Base-by-base conservation (phyloP, 805 yeast species). In the Saccharomycopsis capsularis region DNA sequence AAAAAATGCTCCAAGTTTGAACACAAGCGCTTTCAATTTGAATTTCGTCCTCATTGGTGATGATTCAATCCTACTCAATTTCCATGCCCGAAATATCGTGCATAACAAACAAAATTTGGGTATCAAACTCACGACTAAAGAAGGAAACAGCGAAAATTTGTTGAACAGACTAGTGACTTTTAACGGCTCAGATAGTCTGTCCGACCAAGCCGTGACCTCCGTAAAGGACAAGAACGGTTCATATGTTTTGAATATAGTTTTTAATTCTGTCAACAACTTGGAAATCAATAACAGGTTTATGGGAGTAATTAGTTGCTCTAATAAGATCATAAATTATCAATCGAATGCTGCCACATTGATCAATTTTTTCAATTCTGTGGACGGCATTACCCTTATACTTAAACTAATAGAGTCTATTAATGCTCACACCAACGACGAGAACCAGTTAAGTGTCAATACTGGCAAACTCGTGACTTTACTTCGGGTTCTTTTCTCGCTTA, bases 321-420 rank as follows among this genome's bases (percentile, higher is more conserved):
- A 11, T 6, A 22, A 21, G 4, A 46, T 44, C 5, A 24, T 47
- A 3, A 32, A 46, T 43, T 42, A 47, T 29, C 50, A 46, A 7
- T 36, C 54, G 22, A 34, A 36, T 9, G 30, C 50, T 9, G 56
- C 15, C 16, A 43, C 35, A 25, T 47, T 7, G 9, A 21, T 3
- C 15, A 50, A 4, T 34, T 53, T 55, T 2, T 58, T 62, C 41
- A 59, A 63, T 43, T 53, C 66, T 1, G 51, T 78, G 16, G 83
- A 85, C 2, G 83, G 86, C 0, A 57, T 76, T 1, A 69, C 76
- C 1, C 47, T 76, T 0, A 53, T 75, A 0, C 59, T 81, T 22
- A 62, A 69, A 39, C 48, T 77, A 16, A 60, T 79, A 1, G 85
- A 81, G 51, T 52, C 63, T 2, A 58, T 79, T 1, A 58, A 59